These are phyloP conservation scores for Penicillium soppii DNA, from an alignment of 495 filamentous ascomycete species.

Conservation along the genomic window DNA sequence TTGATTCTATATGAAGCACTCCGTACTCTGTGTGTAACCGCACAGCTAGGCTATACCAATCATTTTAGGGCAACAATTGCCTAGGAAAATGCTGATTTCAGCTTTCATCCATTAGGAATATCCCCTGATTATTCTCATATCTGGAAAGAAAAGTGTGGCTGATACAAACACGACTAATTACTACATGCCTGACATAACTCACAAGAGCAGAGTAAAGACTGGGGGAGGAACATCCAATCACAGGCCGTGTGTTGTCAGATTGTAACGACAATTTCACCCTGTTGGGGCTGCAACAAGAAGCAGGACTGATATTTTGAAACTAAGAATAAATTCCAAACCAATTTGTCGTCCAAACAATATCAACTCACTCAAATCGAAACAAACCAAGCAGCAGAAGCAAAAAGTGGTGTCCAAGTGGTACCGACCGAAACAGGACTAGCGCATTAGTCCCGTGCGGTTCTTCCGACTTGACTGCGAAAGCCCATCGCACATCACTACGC, in stretches of 20 bases:
- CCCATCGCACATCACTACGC: slow-evolving; percentile 32
- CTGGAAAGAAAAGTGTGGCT: background rate
- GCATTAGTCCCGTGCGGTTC: slow-evolving; percentile 41
- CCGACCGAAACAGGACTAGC: slow-evolving; percentile 40
- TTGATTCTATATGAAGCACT: no score
- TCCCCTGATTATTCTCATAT: no score
- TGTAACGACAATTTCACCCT: background rate
- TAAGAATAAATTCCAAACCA: background rate
- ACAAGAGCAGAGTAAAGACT: no score
- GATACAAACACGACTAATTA: background rate
- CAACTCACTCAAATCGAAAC: background rate
- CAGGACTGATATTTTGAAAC: background rate
- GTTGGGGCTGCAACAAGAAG: background rate
- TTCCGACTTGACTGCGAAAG: slow-evolving; percentile 35
- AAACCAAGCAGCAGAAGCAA: background rate
- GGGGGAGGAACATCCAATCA: slow-evolving; percentile 21
- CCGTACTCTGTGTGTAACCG: no score
- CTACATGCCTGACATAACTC: no score
- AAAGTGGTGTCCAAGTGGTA: slow-evolving; percentile 8
- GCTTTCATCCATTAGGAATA: no score
- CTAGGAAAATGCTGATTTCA: no score
- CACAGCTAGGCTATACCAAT: no score
- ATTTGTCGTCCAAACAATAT: background rate
- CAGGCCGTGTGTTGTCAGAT: slow-evolving; percentile 26
- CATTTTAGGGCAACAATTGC: no score